Evolutionary conservation across 257 asterid species (phyloP).

Genomic region (Buddleja alternifolia): DNA sequence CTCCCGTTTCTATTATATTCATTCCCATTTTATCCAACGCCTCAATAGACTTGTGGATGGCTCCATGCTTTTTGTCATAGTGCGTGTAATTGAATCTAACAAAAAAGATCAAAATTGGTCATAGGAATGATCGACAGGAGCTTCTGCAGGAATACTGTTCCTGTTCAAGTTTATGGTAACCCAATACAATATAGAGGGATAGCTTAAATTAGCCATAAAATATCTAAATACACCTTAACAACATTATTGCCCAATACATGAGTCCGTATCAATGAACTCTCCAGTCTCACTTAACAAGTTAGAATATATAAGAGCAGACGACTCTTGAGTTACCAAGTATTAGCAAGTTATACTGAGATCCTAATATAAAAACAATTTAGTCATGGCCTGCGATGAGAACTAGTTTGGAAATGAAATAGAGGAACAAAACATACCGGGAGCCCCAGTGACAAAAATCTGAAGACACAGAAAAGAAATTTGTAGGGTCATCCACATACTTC

Average conservation of each 20-base stretch:
- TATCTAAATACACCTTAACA: too few relatives aligned
- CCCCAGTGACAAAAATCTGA: constrained; percentile 99
- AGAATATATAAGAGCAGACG: not conserved
- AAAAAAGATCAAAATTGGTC: constrained; percentile 12
- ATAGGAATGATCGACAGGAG: not conserved
- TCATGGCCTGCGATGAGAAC: not conserved
- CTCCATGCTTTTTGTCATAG: constrained; percentile 83
- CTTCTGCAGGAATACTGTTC: not conserved
- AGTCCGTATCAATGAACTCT: too few relatives aligned
- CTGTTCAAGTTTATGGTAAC: not conserved
- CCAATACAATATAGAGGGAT: not conserved
- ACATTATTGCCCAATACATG: too few relatives aligned
- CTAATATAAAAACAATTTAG: not conserved
- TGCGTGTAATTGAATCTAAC: constrained; percentile 79
- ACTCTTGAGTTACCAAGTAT: not conserved
- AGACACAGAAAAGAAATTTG: constrained; percentile 92
- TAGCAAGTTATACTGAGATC: not conserved
- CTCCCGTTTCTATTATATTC: constrained; percentile 92
- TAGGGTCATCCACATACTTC: constrained; percentile 86
- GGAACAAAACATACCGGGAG: constrained; percentile 61
- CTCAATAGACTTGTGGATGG: constrained; percentile 87
- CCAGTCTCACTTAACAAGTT: too few relatives aligned
- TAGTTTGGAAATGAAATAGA: not conserved
- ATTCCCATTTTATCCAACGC: constrained; percentile 86
- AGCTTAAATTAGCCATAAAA: too few relatives aligned